Base-by-base conservation (phyloP, 768 basidiomycete species). In the Baorangia bicolor region DNA sequence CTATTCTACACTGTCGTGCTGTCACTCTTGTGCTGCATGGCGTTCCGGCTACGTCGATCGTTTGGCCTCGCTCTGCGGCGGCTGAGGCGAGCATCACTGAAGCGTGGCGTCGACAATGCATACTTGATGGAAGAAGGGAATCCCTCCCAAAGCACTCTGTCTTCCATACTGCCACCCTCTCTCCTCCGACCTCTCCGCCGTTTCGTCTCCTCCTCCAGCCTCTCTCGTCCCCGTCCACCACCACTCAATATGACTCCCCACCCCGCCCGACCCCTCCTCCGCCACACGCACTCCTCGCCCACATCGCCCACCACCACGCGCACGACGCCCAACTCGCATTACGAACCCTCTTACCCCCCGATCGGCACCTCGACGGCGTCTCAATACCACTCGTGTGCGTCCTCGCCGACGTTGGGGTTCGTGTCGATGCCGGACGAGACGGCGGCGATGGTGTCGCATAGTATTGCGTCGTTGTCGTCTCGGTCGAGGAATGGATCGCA, bases 401-500 rank as follows among this genome's bases (percentile, higher is more conserved):
- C 71, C 1, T 73, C 70, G 16, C 71, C 70, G 28, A 66, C 60
- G 16, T 38, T 52, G 38, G 67, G 65, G 12, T 44, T 43, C 0
- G 50, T 43, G 16, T 51, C 51, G 8, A 49, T 54, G 34, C 52
- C 38, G 33, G 64, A 58, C 37, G 62, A 59, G 9, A 55, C 39
- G 38, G 61, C 56, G 56, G 61, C 35, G 33, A 28, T 52, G 53
- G 20, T 54, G 61, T 58, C 60, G 66, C 73, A 67, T 64, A 74
- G 70, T 43, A 54, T 70, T 13, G 69, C 76, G 55, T 74, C 74
- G 25, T 68, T 81, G 46, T 74, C 81, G 50, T 78, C 82, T 46
- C 81, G 88, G 16, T 90, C 88, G 60, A 76, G 85, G 60, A 90
- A 88, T 59, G 76, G 78, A 8, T 89, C 87, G 5, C 81, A 84